A percentile compares a stretch with the other conserved stretches of the same genome.
Evolutionary conservation across 805 yeast genomes (phyloP).

Genomic region (Peterozyma toletana): DNA sequence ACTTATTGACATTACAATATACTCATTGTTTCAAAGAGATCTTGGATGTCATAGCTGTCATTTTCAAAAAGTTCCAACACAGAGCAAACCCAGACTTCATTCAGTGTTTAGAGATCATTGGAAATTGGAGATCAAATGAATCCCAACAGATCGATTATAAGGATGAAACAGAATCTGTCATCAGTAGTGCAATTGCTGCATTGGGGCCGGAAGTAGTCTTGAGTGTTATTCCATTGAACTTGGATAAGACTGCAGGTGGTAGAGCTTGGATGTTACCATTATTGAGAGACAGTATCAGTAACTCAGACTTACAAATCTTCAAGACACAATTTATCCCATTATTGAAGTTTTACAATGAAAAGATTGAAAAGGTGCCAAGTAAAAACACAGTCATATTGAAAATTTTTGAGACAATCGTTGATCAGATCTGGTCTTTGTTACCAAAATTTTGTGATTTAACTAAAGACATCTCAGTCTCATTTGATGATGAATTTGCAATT

Average conservation of each 20-base stretch:
- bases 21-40: constrained; percentile 72
- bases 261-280: constrained; percentile 95
- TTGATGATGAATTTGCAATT: constrained; percentile 74
- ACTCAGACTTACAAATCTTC: constrained; percentile 62
- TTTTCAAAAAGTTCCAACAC: constrained; percentile 47
- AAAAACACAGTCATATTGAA: constrained; percentile 64
- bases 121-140: constrained; percentile 77
- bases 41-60: constrained; percentile 56
- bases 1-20: constrained; percentile 64
- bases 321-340: constrained; percentile 60
- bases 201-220: constrained; percentile 86
- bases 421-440: constrained; percentile 87
- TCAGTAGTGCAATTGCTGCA: constrained; percentile 70
- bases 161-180: constrained; percentile 71
- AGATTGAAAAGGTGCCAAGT: constrained; percentile 32
- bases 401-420: constrained; percentile 77
- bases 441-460: constrained; percentile 90
- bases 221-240: constrained; percentile 68
- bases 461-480: constrained; percentile 54
- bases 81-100: constrained; percentile 60
- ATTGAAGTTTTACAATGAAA: constrained; percentile 43
- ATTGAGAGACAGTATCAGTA: constrained; percentile 76
- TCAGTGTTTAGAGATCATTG: constrained; percentile 55
- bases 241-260: constrained; percentile 58
- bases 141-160: constrained; percentile 58